phyloP scores from a whole-genome alignment of 768 basidiomycete species.

The Panaeolus papilionaceus region DNA sequence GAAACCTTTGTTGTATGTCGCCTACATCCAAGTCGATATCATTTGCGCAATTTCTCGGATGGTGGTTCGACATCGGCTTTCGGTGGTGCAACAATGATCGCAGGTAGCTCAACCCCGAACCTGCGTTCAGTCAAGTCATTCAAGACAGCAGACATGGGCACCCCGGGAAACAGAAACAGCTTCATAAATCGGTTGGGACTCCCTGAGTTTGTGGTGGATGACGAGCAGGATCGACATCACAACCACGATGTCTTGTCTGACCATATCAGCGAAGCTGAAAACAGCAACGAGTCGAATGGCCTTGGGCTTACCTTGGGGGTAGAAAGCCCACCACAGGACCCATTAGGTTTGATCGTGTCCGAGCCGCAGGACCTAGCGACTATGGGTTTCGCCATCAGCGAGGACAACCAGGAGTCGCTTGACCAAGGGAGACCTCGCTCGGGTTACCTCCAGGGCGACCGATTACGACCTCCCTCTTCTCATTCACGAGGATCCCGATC shows the following conservation, averaged over 20 bases:
- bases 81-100: slow-evolving; percentile 5
- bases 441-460: neutral
- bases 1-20: slow-evolving; percentile 9
- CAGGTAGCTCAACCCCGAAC: slow-evolving; percentile 1
- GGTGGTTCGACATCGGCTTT: neutral
- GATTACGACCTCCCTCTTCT: neutral
- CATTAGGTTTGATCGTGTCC: neutral
- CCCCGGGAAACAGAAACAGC: neutral
- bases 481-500: slow-evolving; percentile 5
- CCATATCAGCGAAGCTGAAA: neutral
- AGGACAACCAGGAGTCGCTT: neutral
- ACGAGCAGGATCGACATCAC: neutral
- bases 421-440: neutral
- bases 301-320: neutral
- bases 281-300: neutral
- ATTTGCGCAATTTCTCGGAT: slow-evolving; percentile 4
- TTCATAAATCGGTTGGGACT: neutral
- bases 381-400: neutral
- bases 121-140: slow-evolving; percentile 3
- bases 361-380: neutral
- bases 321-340: neutral
- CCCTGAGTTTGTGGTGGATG: slow-evolving; percentile 6
- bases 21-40: neutral
- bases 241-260: neutral
- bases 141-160: neutral